A percentile compares a stretch with the other conserved stretches of the same genome.
Evolutionary conservation across 495 filamentous ascomycete genomes (phyloP).

Genomic region (Aspergillus bertholletiae): DNA sequence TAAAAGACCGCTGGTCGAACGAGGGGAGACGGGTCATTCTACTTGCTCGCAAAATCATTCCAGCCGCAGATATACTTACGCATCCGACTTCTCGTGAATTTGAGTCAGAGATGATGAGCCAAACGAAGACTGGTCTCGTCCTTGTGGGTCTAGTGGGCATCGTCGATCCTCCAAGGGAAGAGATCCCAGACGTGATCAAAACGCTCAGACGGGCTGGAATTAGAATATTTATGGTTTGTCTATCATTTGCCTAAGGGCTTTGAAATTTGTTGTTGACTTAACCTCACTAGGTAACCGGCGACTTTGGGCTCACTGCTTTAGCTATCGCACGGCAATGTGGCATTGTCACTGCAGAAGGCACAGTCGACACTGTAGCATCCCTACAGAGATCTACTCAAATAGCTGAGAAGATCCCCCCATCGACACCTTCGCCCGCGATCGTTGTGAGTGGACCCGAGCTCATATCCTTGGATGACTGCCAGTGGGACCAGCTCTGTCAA

Average conservation of each 20-base stretch:
- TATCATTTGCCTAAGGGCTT: not conserved
- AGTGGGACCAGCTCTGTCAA: constrained; percentile 55
- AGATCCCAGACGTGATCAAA: constrained; percentile 58
- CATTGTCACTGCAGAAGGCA: constrained; percentile 45
- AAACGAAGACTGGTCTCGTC: constrained; percentile 47
- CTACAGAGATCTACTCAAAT: constrained; percentile 6
- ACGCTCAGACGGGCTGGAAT: constrained; percentile 60
- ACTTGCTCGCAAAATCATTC: constrained; percentile 56
- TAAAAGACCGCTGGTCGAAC: constrained; percentile 61
- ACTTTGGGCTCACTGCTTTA: constrained; percentile 63
- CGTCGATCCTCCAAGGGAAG: constrained; percentile 62
- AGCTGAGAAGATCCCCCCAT: constrained; percentile 8
- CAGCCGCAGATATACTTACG: constrained; percentile 25
- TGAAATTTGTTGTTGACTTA: not conserved
- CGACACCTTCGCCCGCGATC: constrained; percentile 40
- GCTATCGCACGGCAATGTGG: constrained; percentile 62
- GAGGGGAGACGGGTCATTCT: constrained; percentile 63
- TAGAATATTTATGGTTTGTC: constrained; percentile 55
- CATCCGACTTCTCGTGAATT: constrained; percentile 41
- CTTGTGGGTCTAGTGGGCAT: constrained; percentile 65
- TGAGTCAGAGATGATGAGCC: constrained; percentile 47
- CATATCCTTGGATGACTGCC: constrained; percentile 51
- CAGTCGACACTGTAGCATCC: constrained; percentile 11
- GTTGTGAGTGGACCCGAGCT: constrained; percentile 52
- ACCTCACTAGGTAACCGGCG: constrained; percentile 47